Conservation (phyloP, 2,329 filamentous ascomycete species). For the Fusarium incarnatum region DNA sequence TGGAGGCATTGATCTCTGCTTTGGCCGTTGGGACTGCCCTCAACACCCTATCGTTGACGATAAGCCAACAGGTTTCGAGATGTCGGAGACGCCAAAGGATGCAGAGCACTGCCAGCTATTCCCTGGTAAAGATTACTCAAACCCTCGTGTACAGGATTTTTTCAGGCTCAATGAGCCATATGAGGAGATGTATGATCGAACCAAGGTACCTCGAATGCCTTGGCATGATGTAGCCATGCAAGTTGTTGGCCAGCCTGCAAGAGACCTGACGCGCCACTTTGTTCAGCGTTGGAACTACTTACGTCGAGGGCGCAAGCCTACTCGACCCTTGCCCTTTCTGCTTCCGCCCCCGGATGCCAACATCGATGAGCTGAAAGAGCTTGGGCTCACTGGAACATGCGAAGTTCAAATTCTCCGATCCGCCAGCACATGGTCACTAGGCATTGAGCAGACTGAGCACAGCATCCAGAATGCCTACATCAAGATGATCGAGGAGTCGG, state of each 20-base stretch:
- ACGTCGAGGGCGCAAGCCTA: conserved; percentile 90
- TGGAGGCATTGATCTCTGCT: conserved; percentile 95
- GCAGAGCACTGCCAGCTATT: conserved; percentile 95
- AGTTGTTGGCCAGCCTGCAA: conserved; percentile 92
- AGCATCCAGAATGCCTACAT: conserved; percentile 97
- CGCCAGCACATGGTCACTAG: conserved; percentile 90
- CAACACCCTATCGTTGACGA: conserved; percentile 92
- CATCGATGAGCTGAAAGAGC: conserved; percentile 82
- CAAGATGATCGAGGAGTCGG: conserved; percentile 92
- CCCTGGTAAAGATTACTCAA: conserved; percentile 98
- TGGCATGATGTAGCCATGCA: conserved; percentile 99
- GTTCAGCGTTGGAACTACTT: conserved; percentile 99
- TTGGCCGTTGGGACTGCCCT: conserved; percentile 96
- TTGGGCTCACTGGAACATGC: conserved; percentile 92
- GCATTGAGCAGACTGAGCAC: conserved; percentile 86
- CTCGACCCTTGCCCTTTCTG: conserved; percentile 90
- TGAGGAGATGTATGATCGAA: conserved; percentile 98
- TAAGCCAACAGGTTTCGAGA: conserved; percentile 93
- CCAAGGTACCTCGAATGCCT: conserved; percentile 90
- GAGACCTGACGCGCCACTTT: conserved; percentile 94
- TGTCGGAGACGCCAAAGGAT: conserved; percentile 79
- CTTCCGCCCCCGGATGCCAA: conserved; percentile 94
- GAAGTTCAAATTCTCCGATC: conserved; percentile 96
- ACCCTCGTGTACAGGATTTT: conserved; percentile 94
- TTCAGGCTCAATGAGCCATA: conserved; percentile 93